Evolutionary conservation across 2,329 filamentous ascomycete genomes (phyloP), one percentile per base, ranked within the genome.

Genomic region (Fusarium sublunatum): DNA sequence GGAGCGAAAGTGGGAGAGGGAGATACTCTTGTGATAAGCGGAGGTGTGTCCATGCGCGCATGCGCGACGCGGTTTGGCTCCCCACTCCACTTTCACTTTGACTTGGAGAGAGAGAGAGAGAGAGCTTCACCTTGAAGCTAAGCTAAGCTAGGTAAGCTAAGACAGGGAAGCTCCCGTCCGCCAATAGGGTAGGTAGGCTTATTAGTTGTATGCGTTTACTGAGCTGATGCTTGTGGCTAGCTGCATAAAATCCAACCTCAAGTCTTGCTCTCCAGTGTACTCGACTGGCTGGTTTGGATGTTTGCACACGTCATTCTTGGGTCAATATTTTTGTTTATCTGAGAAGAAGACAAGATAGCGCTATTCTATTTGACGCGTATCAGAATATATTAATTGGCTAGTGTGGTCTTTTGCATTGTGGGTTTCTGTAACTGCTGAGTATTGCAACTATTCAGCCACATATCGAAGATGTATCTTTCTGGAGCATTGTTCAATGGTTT

Each of bases 61-160:
- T 65, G 60, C 67, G 67, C 67, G 67, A 70, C 67, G 67, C 67
- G 67, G 68, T 53, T 50, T 11, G 55, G 32, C 36, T 41, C 38
- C 49, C 32, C 15, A 40, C 50, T 60, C 58, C 60, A 64, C 61
- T 45, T 55, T 40, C 19, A 35, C 40, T 26, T 38, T 60, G 40
- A 45, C 54, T 38, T 28, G 31, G 31, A 46, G 40, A 41, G 61
- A 47, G 31, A 46, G 40, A 41, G 61, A 47, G 45, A 38, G 32
- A 19, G 19, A 19, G 19, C 19, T 19, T 19, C 19, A 19, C 19
- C 19, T 19, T 19, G 19, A 24, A 38, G 36, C 19, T 28, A 34
- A 58, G 15, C 42, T 26, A 57, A 32, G 38, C 19, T 22, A 36
- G 19, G 25, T 15, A 19, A 13, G 32, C 42, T 61, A 45, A 51